Conservation (phyloP, 1,139 yeast species). For the Pichia sp. region DNA sequence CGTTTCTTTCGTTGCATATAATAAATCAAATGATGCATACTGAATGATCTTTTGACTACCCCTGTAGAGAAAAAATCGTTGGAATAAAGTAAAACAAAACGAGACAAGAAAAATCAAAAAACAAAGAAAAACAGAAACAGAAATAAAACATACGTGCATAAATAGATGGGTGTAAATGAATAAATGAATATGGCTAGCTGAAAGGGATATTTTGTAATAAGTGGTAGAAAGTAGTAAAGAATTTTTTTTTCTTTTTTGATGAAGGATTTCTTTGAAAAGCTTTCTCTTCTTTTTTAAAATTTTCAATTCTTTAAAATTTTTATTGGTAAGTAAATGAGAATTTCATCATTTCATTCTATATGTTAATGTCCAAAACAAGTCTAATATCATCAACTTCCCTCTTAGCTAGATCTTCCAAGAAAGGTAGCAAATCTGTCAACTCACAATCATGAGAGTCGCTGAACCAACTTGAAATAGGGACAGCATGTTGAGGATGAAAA, state of each 20-base stretch:
- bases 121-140: not conserved
- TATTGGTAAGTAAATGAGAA: not conserved
- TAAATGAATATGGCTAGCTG: not conserved
- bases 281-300: not conserved
- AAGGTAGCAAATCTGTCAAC: conserved; percentile 83
- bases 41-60: not conserved
- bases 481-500: conserved; percentile 96
- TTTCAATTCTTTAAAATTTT: not conserved
- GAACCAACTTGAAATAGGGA: conserved; percentile 98
- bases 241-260: not conserved
- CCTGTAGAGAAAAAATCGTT: not conserved
- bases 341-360: conserved; percentile 27
- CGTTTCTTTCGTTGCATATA: not conserved
- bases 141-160: not conserved
- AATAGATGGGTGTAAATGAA: not conserved
- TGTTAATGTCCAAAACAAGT: conserved; percentile 71
- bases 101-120: not conserved
- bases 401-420: conserved; percentile 75
- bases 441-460: conserved; percentile 97
- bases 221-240: not conserved
- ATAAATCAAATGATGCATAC: not conserved
- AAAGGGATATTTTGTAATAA: not conserved
- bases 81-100: not conserved
- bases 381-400: conserved; percentile 75
- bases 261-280: not conserved